phyloP scores from a whole-genome alignment of 129 eudicot genomes.

The Lactuca saligna region DNA sequence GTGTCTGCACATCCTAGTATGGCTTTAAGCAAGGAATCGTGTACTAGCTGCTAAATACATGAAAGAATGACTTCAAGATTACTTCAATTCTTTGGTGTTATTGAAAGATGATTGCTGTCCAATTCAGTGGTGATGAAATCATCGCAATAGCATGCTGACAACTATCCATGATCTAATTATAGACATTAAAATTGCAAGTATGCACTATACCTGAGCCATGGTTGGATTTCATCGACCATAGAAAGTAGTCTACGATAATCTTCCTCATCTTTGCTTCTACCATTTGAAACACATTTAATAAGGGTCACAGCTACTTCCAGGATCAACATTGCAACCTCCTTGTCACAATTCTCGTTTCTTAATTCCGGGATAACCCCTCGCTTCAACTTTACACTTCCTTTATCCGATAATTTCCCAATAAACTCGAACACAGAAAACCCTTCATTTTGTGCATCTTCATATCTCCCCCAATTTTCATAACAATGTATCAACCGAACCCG shows the following conservation, averaged over 20 bases:
- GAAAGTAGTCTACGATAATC: constrained; percentile 47
- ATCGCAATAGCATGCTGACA: background rate
- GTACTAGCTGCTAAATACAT: constrained; percentile 5
- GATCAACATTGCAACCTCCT: constrained; percentile 47
- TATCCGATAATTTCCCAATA: constrained; percentile 30
- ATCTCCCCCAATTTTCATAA: constrained; percentile 55
- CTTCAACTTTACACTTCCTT: constrained; percentile 17
- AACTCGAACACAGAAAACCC: constrained; percentile 48
- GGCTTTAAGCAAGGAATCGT: background rate
- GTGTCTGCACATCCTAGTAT: background rate
- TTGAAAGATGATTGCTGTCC: background rate
- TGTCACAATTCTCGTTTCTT: constrained; percentile 39
- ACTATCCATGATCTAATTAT: constrained; percentile 2
- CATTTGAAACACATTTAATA: constrained; percentile 57
- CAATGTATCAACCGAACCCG: constrained; percentile 62
- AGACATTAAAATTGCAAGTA: constrained; percentile 2
- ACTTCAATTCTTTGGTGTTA: background rate
- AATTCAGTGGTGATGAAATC: background rate
- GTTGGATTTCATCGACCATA: constrained; percentile 43
- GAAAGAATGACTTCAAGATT: background rate
- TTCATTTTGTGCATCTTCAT: constrained; percentile 48
- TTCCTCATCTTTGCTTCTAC: constrained; percentile 41
- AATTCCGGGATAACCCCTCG: constrained; percentile 46
- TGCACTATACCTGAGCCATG: constrained; percentile 67
- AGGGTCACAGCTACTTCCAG: constrained; percentile 61